Conservation (phyloP, 257 asterid genomes). For the Penstemon newberryi region DNA sequence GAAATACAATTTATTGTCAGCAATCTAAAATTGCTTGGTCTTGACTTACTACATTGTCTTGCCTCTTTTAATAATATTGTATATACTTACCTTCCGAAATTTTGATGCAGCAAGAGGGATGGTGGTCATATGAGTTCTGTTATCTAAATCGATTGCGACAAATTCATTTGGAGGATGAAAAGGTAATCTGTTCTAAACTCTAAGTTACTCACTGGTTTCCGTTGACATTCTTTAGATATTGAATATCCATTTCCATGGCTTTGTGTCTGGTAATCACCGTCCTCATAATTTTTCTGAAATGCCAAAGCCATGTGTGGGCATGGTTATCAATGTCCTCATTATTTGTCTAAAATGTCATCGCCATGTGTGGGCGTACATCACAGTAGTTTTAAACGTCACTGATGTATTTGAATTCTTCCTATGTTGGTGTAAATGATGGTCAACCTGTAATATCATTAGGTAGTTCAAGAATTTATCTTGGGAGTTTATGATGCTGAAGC, state of each 20-base stretch:
- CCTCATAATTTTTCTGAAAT: too few species aligned
- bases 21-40: constrained; percentile 7
- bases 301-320: too few species aligned
- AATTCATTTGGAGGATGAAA: constrained; percentile 86
- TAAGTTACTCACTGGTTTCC: background rate
- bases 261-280: too few species aligned
- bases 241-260: background rate
- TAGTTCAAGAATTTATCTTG: constrained; percentile 88
- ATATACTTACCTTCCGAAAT: constrained; percentile 31
- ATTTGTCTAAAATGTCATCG: too few species aligned
- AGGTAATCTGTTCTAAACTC: constrained; percentile 46
- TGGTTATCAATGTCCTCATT: too few species aligned
- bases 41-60: background rate
- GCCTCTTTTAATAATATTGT: constrained; percentile 15
- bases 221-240: background rate
- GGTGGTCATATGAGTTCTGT: constrained; percentile 99
- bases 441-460: constrained; percentile 34
- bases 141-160: constrained; percentile 75
- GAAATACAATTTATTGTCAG: background rate
- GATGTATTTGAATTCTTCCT: too few species aligned
- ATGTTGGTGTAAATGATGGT: too few species aligned
- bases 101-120: constrained; percentile 93
- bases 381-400: too few species aligned
- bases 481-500: constrained; percentile 85
- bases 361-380: too few species aligned